phyloP scores from a whole-genome alignment of 177 flowering plant species.

The Vitis hybrid region DNA sequence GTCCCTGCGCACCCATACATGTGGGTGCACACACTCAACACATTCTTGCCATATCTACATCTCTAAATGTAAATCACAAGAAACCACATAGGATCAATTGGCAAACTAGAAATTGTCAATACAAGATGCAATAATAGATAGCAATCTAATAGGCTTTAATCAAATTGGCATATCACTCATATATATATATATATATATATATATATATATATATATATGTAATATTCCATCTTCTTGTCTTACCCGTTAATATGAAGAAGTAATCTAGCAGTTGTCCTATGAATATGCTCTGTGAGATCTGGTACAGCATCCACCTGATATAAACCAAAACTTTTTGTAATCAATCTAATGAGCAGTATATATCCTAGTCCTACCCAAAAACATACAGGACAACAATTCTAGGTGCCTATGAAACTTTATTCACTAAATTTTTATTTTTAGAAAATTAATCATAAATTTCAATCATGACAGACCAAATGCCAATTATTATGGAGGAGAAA shows the following conservation, averaged over 20 bases:
- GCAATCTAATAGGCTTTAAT: too few species aligned
- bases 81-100: too few species aligned
- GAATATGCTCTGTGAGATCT: conserved; percentile 82
- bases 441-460: background rate
- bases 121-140: too few species aligned
- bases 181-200: background rate
- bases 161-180: background rate
- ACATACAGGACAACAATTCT: background rate
- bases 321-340: conserved; percentile 15
- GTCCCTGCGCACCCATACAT: too few species aligned
- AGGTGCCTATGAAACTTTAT: background rate
- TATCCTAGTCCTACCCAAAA: background rate
- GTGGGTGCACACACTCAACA: too few species aligned
- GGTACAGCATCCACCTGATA: conserved; percentile 89
- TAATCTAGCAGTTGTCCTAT: conserved; percentile 81
- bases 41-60: too few species aligned
- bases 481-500: background rate
- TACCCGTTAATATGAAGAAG: conserved; percentile 94
- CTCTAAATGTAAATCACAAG: too few species aligned
- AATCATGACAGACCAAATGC: background rate
- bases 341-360: background rate
- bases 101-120: too few species aligned
- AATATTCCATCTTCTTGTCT: conserved; percentile 11
- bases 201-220: background rate
- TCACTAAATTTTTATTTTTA: background rate